These are phyloP conservation scores for Coprinopsis sp. DNA, from an alignment of 768 basidiomycete genomes.

Conservation along the genomic window DNA sequence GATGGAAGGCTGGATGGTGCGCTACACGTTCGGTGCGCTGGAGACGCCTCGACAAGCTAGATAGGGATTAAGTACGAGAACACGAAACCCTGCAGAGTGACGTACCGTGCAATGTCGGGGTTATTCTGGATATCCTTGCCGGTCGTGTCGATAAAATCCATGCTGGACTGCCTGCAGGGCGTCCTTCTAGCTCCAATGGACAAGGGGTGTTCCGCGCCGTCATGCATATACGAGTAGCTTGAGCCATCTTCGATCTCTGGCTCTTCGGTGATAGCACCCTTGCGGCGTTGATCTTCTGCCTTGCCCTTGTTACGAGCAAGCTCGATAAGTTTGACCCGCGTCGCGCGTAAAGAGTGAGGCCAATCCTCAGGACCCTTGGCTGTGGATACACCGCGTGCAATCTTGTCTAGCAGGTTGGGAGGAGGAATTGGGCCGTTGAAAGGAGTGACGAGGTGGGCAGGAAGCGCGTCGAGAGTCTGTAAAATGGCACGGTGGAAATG, in stretches of 20 bases:
- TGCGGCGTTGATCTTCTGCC: slow-evolving; percentile 42
- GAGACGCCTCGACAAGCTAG: slow-evolving; percentile 61
- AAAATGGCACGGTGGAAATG: slow-evolving; percentile 10
- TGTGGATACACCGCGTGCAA: slow-evolving; percentile 70
- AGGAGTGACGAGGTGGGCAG: slow-evolving; percentile 79
- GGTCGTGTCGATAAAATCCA: slow-evolving; percentile 73
- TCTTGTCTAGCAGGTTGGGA: slow-evolving; percentile 81
- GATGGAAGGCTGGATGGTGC: slow-evolving; percentile 48
- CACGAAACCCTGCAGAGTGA: slow-evolving; percentile 14
- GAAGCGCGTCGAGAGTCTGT: slow-evolving; percentile 80
- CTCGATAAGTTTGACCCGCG: slow-evolving; percentile 78
- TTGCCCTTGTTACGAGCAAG: slow-evolving; percentile 64
- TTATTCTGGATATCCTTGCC: slow-evolving; percentile 43
- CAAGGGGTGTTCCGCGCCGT: slow-evolving; percentile 22
- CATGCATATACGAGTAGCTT: slow-evolving; percentile 24
- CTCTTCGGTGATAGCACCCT: slow-evolving; percentile 47
- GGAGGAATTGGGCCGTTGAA: slow-evolving; percentile 83
- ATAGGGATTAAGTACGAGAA: slow-evolving; percentile 5
- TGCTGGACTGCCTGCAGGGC: slow-evolving; percentile 77
- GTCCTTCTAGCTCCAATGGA: slow-evolving; percentile 40
- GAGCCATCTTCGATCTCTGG: slow-evolving; percentile 29
- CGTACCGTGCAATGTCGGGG: slow-evolving; percentile 60
- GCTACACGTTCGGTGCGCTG: slow-evolving; percentile 59
- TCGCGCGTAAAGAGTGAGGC: slow-evolving; percentile 79
- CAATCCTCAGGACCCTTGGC: slow-evolving; percentile 76